Conservation (phyloP, 2,329 filamentous ascomycete genomes). For the Xylariaceae sp. region DNA sequence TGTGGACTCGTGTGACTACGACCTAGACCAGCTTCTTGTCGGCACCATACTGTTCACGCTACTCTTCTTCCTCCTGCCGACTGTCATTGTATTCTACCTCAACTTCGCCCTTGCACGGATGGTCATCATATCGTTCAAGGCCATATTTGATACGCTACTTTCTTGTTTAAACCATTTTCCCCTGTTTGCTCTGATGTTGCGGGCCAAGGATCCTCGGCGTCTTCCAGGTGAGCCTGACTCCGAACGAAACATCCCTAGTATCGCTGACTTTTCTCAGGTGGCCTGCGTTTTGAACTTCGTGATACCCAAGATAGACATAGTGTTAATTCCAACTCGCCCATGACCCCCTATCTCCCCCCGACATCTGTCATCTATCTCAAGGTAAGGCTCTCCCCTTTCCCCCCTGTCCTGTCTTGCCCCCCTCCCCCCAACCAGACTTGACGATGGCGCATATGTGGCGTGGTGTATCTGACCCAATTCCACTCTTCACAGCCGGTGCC, state of each 20-base stretch:
- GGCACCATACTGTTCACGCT: constrained; percentile 95
- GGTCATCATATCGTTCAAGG: constrained; percentile 90
- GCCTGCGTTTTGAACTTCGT: constrained; percentile 84
- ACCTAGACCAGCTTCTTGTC: constrained; percentile 90
- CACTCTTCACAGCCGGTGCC: constrained; percentile 80
- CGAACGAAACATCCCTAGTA: not conserved
- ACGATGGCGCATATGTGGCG: too few species aligned
- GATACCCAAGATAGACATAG: constrained; percentile 53
- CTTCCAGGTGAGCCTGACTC: constrained; percentile 59
- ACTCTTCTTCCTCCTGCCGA: constrained; percentile 89
- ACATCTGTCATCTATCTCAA: constrained; percentile 83
- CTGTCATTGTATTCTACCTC: constrained; percentile 91
- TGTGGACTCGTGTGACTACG: constrained; percentile 98
- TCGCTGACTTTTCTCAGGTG: constrained; percentile 39
- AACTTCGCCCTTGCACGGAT: constrained; percentile 93
- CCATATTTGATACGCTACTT: constrained; percentile 79
- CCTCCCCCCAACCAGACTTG: too few species aligned
- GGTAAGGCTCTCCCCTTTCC: constrained; percentile 38
- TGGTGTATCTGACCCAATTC: too few species aligned
- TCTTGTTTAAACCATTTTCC: constrained; percentile 97
- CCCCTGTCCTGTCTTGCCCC: too few species aligned
- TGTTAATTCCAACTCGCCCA: constrained; percentile 24
- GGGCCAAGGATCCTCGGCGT: constrained; percentile 84
- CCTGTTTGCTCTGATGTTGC: constrained; percentile 91
- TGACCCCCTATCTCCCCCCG: constrained; percentile 35